Conservation (phyloP, 495 filamentous ascomycete genomes). For the Talaromyces adpressus region DNA sequence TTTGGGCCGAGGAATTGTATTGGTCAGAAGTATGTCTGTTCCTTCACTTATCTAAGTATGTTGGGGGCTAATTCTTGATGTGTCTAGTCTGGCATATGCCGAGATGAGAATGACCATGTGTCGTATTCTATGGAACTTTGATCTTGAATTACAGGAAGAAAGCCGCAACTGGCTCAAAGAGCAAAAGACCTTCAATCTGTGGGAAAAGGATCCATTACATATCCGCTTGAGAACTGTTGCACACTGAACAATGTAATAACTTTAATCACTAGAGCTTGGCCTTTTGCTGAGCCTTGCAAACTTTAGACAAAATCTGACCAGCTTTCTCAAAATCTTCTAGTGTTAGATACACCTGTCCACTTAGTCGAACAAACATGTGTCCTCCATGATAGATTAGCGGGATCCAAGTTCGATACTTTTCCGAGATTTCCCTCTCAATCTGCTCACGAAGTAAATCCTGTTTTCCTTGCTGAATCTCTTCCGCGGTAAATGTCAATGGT, state of each 20-base stretch:
- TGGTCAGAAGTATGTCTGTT: conserved; percentile 22
- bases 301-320: conserved; percentile 44
- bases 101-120: conserved; percentile 11
- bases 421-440: conserved; percentile 45
- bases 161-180: neutral
- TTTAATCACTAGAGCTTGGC: neutral
- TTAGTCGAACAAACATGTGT: conserved; percentile 57
- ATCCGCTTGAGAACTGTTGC: conserved; percentile 15
- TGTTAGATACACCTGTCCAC: conserved; percentile 70
- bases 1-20: conserved; percentile 34
- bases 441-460: conserved; percentile 35
- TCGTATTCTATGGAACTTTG: conserved; percentile 14
- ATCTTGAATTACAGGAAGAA: conserved; percentile 7
- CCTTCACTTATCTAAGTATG: too few relatives aligned
- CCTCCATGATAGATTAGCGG: conserved; percentile 49
- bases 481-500: conserved; percentile 40
- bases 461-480: conserved; percentile 18
- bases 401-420: conserved; percentile 59
- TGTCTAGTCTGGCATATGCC: conserved; percentile 6
- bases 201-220: conserved; percentile 24
- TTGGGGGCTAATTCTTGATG: too few relatives aligned
- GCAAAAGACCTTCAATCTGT: conserved; percentile 24
- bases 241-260: neutral
- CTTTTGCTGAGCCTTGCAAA: conserved; percentile 42
- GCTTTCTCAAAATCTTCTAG: conserved; percentile 64